Evolutionary conservation across 495 filamentous ascomycete species (phyloP).

Genomic region (Margaritispora aquatica): DNA sequence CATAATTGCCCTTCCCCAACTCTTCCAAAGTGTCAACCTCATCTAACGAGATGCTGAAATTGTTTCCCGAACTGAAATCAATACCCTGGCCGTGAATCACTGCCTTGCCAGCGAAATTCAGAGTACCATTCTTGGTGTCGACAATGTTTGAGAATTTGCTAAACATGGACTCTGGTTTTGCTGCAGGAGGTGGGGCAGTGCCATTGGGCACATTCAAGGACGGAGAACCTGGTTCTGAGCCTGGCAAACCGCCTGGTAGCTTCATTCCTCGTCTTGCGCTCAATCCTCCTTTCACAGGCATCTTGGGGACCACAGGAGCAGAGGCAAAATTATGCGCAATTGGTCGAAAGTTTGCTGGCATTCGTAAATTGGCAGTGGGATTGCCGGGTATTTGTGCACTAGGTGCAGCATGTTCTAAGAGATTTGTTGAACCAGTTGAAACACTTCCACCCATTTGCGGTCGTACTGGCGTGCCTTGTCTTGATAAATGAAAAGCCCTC

Average conservation of each 20-base stretch:
- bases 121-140: constrained; percentile 81
- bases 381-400: neutral
- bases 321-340: constrained; percentile 40
- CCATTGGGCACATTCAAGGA: constrained; percentile 9
- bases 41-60: constrained; percentile 90
- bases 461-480: constrained; percentile 51
- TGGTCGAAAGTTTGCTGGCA: constrained; percentile 35
- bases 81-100: constrained; percentile 82
- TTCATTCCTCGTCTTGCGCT: constrained; percentile 24
- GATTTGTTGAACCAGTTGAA: constrained; percentile 11
- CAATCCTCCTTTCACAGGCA: constrained; percentile 19
- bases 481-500: constrained; percentile 65
- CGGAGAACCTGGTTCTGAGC: neutral
- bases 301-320: constrained; percentile 36
- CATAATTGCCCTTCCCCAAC: constrained; percentile 96
- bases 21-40: constrained; percentile 95
- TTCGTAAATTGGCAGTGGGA: constrained; percentile 31
- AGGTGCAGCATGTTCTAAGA: neutral
- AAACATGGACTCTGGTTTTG: constrained; percentile 55
- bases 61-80: constrained; percentile 82
- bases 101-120: constrained; percentile 92
- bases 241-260: constrained; percentile 22
- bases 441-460: constrained; percentile 30
- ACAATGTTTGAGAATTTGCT: constrained; percentile 90
- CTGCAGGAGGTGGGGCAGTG: constrained; percentile 15